A percentile compares a stretch with the other conserved stretches of the same genome.
Conservation (phyloP, 257 asterid genomes). For the Fraxinus cuspidata region DNA sequence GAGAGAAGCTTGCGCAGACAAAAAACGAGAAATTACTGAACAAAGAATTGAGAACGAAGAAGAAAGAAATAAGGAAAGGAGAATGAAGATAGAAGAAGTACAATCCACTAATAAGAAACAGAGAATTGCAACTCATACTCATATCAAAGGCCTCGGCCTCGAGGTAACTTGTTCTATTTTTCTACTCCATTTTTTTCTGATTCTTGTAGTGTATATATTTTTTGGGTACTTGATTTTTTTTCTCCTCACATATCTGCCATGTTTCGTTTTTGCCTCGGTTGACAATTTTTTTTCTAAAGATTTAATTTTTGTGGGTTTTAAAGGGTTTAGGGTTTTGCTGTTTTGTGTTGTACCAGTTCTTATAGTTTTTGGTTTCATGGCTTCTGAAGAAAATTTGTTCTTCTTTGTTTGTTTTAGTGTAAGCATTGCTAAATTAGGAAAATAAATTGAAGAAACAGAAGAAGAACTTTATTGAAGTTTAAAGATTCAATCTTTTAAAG, state of each 20-base stretch:
- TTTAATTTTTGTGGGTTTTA: background rate
- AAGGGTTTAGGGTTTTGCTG: background rate
- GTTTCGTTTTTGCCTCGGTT: background rate
- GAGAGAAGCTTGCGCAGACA: background rate
- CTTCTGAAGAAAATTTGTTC: background rate
- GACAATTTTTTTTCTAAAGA: background rate
- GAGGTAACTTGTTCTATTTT: background rate
- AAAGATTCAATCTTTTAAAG: background rate
- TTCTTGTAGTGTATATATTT: background rate
- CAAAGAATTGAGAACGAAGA: background rate
- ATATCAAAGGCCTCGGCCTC: slow-evolving; percentile 22
- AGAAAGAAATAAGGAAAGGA: background rate
- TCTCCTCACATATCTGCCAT: background rate
- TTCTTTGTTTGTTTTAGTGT: background rate
- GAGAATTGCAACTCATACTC: slow-evolving; percentile 22
- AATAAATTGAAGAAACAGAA: background rate
- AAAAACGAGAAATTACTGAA: background rate
- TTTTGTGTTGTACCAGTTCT: background rate
- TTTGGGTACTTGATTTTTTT: background rate
- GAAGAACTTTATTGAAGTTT: background rate
- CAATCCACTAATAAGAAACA: slow-evolving; percentile 16
- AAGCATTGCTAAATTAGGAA: background rate
- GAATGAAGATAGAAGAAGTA: slow-evolving; percentile 21
- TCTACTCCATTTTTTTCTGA: background rate
- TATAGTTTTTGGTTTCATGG: background rate